phyloP scores from a whole-genome alignment of 2,329 filamentous ascomycete genomes.

The Hypomyces rosellus region DNA sequence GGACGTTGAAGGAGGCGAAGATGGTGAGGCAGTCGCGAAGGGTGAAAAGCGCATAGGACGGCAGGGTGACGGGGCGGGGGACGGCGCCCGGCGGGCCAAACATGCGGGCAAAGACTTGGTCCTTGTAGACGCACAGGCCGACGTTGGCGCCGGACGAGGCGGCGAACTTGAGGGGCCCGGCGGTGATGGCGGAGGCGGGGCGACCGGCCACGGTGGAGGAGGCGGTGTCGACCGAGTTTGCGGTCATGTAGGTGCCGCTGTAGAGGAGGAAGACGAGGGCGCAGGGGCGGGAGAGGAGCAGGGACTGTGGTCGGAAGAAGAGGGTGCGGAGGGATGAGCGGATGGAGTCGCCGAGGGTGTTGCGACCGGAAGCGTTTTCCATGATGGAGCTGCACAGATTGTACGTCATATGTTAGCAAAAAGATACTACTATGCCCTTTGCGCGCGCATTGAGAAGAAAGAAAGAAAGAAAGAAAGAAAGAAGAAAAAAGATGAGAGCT shows the following conservation, averaged over 20 bases:
- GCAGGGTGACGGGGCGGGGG: conserved; percentile 55
- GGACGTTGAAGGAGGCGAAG: conserved; percentile 87
- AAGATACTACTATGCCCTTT: conserved; percentile 12
- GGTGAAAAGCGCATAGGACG: conserved; percentile 74
- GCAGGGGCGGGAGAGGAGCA: conserved; percentile 61
- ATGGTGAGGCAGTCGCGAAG: conserved; percentile 81
- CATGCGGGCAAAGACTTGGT: conserved; percentile 75
- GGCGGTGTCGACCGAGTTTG: conserved; percentile 79
- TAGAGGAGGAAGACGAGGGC: conserved; percentile 70
- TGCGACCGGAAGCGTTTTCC: conserved; percentile 70
- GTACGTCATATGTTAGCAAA: not conserved
- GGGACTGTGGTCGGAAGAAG: conserved; percentile 51
- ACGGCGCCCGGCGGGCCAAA: conserved; percentile 58
- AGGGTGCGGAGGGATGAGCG: conserved; percentile 51
- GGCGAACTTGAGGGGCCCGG: conserved; percentile 73
- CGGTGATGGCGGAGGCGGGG: conserved; percentile 57
- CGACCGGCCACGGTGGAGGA: conserved; percentile 56
- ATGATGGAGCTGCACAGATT: conserved; percentile 65
- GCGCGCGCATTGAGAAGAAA: not conserved
- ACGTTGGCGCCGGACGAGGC: conserved; percentile 79
- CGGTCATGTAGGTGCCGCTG: conserved; percentile 81
- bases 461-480: conserved; percentile 6
- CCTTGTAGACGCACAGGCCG: conserved; percentile 81
- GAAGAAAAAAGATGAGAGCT: too few relatives aligned
- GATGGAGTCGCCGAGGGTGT: conserved; percentile 53